Percentiles rank a stretch among this genome's conserved stretches.
These are phyloP conservation scores for Coemansia sp. DNA, from an alignment of 192 early-diverging fungal species.

Conservation along the genomic window DNA sequence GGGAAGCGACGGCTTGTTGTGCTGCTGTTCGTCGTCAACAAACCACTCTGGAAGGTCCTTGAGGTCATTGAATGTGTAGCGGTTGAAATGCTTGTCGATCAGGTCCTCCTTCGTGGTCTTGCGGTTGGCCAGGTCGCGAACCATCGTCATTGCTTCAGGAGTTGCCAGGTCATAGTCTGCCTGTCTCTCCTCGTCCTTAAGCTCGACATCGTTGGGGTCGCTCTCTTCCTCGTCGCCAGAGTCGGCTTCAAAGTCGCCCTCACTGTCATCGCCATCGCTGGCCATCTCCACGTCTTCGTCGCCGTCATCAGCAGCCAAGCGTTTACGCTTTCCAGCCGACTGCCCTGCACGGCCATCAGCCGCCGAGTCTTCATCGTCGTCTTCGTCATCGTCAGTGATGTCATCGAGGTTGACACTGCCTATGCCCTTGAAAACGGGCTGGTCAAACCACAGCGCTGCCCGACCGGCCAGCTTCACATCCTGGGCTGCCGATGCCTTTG, in stretches of 20 bases:
- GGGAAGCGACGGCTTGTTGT: conserved; percentile 87
- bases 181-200: conserved; percentile 52
- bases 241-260: conserved; percentile 54
- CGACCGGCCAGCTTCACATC: conserved; percentile 67
- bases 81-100: conserved; percentile 91
- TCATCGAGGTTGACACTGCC: conserved; percentile 58
- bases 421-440: conserved; percentile 81
- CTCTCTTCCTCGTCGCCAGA: conserved; percentile 40
- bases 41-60: conserved; percentile 90
- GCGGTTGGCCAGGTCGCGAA: conserved; percentile 77
- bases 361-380: conserved; percentile 28
- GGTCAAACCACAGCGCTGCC: conserved; percentile 94
- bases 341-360: not conserved
- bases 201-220: conserved; percentile 47
- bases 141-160: conserved; percentile 87
- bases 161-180: conserved; percentile 75
- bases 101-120: conserved; percentile 76
- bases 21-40: conserved; percentile 83
- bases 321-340: conserved; percentile 57
- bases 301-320: conserved; percentile 29
- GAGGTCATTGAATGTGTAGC: conserved; percentile 84
- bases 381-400: conserved; percentile 50
- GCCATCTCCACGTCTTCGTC: conserved; percentile 32
- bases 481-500: conserved; percentile 26
- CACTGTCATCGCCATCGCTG: conserved; percentile 11